Conservation (phyloP, 208 protist genomes). For the Trypanosoma boissoni region DNA sequence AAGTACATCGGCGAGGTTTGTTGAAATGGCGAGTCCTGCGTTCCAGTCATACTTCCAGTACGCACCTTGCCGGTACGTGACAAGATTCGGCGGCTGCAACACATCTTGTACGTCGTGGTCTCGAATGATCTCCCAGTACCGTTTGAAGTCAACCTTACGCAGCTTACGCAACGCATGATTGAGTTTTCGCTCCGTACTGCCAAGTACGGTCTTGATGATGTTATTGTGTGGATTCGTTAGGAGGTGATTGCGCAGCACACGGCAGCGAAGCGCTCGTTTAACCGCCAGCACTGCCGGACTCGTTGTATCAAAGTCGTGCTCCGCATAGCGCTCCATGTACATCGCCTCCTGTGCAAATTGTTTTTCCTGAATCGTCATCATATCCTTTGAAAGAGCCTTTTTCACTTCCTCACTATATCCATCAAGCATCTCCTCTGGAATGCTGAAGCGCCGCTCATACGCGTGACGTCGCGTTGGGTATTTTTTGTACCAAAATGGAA, state of each 20-base stretch:
- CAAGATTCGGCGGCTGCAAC: constrained; percentile 81
- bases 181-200: constrained; percentile 75
- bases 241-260: constrained; percentile 84
- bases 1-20: constrained; percentile 76
- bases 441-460: constrained; percentile 88
- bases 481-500: constrained; percentile 93
- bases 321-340: constrained; percentile 91
- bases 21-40: constrained; percentile 82
- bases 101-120: constrained; percentile 91
- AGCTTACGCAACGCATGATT: constrained; percentile 75
- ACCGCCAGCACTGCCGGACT: constrained; percentile 83
- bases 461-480: constrained; percentile 90
- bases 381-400: constrained; percentile 64
- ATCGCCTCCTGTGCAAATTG: constrained; percentile 86
- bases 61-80: constrained; percentile 80
- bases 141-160: constrained; percentile 87
- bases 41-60: constrained; percentile 93
- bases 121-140: constrained; percentile 91
- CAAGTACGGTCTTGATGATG: constrained; percentile 82
- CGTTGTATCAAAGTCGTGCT: constrained; percentile 89
- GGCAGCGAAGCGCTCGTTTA: constrained; percentile 82
- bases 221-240: constrained; percentile 92
- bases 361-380: constrained; percentile 90
- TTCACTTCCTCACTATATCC: constrained; percentile 82
- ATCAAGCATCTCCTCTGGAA: constrained; percentile 88